phyloP scores from a whole-genome alignment of 1,284 basidiomycete genomes.

The Kalmanozyma brasiliensis region DNA sequence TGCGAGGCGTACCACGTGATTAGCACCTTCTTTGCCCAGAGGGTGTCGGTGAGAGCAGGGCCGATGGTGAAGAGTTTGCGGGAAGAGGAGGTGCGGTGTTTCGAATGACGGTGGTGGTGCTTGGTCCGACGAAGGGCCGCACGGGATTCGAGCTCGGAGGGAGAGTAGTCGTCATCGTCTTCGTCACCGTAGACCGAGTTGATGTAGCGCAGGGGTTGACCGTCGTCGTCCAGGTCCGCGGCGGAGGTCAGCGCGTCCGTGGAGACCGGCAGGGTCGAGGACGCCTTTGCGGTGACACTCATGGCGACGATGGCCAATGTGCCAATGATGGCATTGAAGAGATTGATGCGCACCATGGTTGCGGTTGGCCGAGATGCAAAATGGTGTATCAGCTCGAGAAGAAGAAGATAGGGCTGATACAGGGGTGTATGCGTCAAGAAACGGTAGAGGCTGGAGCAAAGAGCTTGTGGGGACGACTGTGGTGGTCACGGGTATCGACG shows the following conservation, averaged over 20 bases:
- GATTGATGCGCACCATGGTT: constrained; percentile 25
- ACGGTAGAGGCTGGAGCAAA: constrained; percentile 7
- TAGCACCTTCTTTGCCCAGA: constrained; percentile 39
- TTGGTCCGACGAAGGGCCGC: constrained; percentile 37
- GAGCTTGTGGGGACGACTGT: constrained; percentile 4
- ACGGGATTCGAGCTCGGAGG: constrained; percentile 37
- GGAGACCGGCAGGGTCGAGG: not conserved
- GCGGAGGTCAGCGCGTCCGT: constrained; percentile 2
- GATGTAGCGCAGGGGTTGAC: constrained; percentile 48
- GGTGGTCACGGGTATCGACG: not conserved
- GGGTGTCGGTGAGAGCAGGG: constrained; percentile 19
- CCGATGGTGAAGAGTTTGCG: constrained; percentile 39
- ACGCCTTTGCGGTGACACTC: constrained; percentile 16
- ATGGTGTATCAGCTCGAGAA: not conserved
- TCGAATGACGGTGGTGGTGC: constrained; percentile 41
- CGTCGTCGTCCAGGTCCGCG: constrained; percentile 47
- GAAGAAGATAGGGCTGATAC: too few species aligned
- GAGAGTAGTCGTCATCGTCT: constrained; percentile 49
- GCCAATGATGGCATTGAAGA: constrained; percentile 29
- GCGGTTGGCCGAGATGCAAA: not conserved
- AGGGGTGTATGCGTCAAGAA: too few species aligned
- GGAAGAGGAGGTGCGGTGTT: constrained; percentile 7
- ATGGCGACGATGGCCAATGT: constrained; percentile 19
- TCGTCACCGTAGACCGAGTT: constrained; percentile 56
- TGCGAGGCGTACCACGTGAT: constrained; percentile 65